These are phyloP conservation scores for Sporothrix protearum DNA, from an alignment of 2,329 filamentous ascomycete species.

Conservation along the genomic window DNA sequence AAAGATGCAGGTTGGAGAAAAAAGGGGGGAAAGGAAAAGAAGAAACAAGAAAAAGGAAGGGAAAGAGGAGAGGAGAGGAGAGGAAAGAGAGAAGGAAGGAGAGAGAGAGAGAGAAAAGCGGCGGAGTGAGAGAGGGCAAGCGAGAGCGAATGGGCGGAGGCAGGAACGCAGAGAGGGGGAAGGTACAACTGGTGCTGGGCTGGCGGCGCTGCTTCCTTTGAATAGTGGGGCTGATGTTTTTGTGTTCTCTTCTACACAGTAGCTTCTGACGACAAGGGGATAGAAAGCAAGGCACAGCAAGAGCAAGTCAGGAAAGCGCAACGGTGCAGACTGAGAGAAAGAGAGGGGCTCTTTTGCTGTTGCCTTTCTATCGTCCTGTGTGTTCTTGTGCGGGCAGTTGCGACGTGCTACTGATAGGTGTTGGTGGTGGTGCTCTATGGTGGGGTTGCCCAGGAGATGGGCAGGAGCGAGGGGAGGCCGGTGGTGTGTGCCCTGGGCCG, in stretches of 20 bases:
- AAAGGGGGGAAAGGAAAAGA: background rate
- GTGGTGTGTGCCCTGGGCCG: background rate
- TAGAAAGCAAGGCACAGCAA: constrained; percentile 10
- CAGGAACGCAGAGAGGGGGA: background rate
- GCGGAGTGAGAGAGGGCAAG: background rate
- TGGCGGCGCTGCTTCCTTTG: constrained; percentile 5
- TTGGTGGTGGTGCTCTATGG: constrained; percentile 1
- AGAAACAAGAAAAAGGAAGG: background rate
- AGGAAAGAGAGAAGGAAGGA: background rate
- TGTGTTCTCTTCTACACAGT: background rate
- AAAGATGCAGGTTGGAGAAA: constrained; percentile 3
- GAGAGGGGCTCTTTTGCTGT: background rate
- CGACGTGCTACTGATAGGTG: background rate
- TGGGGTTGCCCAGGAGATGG: constrained; percentile 27
- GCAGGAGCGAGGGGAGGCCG: background rate
- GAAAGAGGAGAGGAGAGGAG: background rate
- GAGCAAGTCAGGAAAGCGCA: background rate
- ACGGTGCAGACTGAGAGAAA: background rate
- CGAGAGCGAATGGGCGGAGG: constrained; percentile 6
- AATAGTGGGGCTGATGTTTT: constrained; percentile 19
- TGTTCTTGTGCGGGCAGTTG: background rate
- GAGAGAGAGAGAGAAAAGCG: background rate
- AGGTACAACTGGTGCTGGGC: background rate
- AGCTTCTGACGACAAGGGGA: background rate
- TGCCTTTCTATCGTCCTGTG: background rate